Evolutionary conservation across 2,329 filamentous ascomycete genomes (phyloP).

Genomic region (Pleurostoma richardsiae): DNA sequence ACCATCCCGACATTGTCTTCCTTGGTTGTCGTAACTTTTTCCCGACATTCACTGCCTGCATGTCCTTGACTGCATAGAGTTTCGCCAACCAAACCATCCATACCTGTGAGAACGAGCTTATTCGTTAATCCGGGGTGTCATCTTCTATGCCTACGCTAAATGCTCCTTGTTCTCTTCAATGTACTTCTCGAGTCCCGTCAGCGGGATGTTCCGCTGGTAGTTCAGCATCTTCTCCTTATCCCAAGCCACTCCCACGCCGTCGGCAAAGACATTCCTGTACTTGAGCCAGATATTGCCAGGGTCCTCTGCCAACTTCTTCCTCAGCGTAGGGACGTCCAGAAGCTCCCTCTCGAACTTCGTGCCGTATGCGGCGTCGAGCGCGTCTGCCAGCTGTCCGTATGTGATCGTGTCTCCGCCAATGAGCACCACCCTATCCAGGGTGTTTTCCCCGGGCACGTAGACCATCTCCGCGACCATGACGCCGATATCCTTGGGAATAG

Average conservation of each 20-base stretch:
- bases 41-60: too few relatives aligned
- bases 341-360: constrained; percentile 39
- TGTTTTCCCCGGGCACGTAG: constrained; percentile 26
- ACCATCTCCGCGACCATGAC: constrained; percentile 51
- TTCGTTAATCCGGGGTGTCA: too few relatives aligned
- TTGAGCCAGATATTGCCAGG: constrained; percentile 46
- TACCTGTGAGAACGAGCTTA: too few relatives aligned
- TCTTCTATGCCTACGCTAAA: not conserved
- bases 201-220: constrained; percentile 35
- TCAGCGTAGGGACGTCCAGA: constrained; percentile 41
- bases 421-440: constrained; percentile 43
- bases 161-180: not conserved
- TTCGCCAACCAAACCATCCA: too few relatives aligned
- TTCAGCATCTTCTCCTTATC: constrained; percentile 49
- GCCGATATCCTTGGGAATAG: constrained; percentile 60
- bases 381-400: constrained; percentile 47
- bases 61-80: too few relatives aligned
- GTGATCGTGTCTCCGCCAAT: constrained; percentile 58
- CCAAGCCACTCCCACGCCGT: constrained; percentile 56
- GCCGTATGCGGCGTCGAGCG: constrained; percentile 39
- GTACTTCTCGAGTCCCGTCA: constrained; percentile 36
- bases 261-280: constrained; percentile 58
- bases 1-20: too few relatives aligned
- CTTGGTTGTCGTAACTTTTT: too few relatives aligned
- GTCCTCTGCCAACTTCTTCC: constrained; percentile 37